These are phyloP conservation scores for Phyllostachys edulis DNA, from an alignment of 176 grass and related monocot species.

Conservation along the genomic window DNA sequence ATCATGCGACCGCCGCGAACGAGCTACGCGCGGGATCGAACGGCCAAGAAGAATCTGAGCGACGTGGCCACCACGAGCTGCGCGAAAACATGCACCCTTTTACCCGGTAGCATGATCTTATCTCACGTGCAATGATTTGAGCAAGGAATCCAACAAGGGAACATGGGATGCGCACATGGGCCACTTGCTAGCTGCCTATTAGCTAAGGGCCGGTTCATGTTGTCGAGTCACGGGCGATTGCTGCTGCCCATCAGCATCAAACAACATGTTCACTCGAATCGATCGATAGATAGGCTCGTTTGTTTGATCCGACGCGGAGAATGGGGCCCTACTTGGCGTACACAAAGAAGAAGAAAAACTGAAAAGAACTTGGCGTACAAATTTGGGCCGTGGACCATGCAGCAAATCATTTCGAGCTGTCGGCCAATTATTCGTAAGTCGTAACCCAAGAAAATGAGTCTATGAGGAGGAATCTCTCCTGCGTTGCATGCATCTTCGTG, in stretches of 20 bases:
- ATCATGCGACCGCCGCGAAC: too few relatives aligned
- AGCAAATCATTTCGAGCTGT: constrained; percentile 22
- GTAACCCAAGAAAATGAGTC: neutral
- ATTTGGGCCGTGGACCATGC: neutral
- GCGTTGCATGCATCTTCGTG: neutral
- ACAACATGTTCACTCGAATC: neutral
- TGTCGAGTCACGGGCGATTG: constrained; percentile 24
- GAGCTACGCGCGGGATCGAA: too few relatives aligned
- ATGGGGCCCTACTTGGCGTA: constrained; percentile 15
- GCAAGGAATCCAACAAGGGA: constrained; percentile 37
- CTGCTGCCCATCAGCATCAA: constrained; percentile 28
- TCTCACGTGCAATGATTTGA: constrained; percentile 6
- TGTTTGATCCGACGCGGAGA: constrained; percentile 23
- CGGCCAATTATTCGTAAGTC: constrained; percentile 8
- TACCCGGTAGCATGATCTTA: constrained; percentile 12
- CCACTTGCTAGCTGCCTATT: neutral
- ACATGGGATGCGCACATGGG: constrained; percentile 31
- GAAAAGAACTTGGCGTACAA: neutral
- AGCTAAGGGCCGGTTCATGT: neutral
- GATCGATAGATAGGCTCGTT: neutral
- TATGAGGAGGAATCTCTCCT: constrained; percentile 12
- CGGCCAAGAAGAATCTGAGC: too few relatives aligned
- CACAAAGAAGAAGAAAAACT: neutral
- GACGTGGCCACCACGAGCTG: too few relatives aligned
- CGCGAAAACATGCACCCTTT: neutral